Base-by-base conservation (phyloP, 2,329 filamentous ascomycete species). In the Botryotinia globosa region DNA sequence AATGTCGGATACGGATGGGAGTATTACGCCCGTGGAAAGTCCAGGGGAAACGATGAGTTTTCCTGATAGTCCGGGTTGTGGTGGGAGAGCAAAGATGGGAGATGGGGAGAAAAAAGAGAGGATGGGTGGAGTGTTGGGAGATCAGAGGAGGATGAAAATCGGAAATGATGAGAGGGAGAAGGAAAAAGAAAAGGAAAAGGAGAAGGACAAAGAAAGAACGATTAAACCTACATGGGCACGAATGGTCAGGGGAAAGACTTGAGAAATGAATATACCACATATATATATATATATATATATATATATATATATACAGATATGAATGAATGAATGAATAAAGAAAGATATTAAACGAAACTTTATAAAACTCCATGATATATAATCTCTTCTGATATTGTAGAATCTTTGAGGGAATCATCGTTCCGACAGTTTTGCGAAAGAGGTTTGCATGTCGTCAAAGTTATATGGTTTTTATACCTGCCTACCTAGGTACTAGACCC, bases 11-110 rank as follows among this genome's bases (percentile, higher is more conserved):
- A 73, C 74, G 42, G 75, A 75, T 42, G 65, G 65, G 14, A 75
- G 76, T 29, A 45, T 72, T 9, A 77, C 73, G 45, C 74, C 76
- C 14, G 74, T 74, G 7, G 73, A 73, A 20, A 72, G 70, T 32
- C 68, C 62, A 3, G 72, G 73, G 18, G 59, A 73, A 16, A 68
- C 73, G 42, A 76, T 71, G 59, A 67, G 59, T 39, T 75, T 73
- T 29, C 74, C 76, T 16, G 73, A 59, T 8, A 77, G 76, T 70
- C 75, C 75, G 4, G 61, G n/a, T 8, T 3, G 12, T 9, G 34
- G n/a, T 45, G 29, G 20, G 3, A 37, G 42, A 22, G 51, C 12
- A 34, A 25, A 5, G 39, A 29, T 10, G 6, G 5, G 42, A 18
- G 16, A 18, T 1, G 42, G n/a, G 1, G 51, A 56, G n/a, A 32